Evolutionary conservation across 106 monocot species (phyloP).

Genomic region (Alisma plantagoaquatica): DNA sequence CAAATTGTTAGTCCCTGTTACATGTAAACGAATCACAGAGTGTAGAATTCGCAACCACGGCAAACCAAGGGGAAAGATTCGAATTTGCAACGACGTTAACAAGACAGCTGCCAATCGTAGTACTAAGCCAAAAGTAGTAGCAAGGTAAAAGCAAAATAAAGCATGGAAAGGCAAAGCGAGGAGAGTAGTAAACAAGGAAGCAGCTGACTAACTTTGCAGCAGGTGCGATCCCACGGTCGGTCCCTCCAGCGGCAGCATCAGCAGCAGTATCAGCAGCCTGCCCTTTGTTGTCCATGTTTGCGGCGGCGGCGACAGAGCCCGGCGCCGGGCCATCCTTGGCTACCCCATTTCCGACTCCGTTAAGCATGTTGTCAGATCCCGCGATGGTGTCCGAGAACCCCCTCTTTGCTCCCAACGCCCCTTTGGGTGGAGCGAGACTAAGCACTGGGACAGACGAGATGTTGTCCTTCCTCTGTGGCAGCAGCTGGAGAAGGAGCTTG

Average conservation of each 20-base stretch:
- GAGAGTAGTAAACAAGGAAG: too few relatives aligned
- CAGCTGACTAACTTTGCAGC: constrained; percentile 35
- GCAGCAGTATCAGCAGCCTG: too few relatives aligned
- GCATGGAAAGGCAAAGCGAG: background rate
- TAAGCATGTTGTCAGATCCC: too few relatives aligned
- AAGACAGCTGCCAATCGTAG: background rate
- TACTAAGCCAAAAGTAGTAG: too few relatives aligned
- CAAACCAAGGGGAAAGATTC: too few relatives aligned
- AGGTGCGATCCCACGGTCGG: constrained; percentile 18
- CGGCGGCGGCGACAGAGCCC: too few relatives aligned
- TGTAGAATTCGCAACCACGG: too few relatives aligned
- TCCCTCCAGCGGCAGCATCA: background rate
- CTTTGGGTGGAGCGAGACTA: constrained; percentile 8
- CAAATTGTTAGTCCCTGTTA: too few relatives aligned
- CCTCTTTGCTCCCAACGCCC: constrained; percentile 40
- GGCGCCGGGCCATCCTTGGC: constrained; percentile 34
- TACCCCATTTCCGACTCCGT: constrained; percentile 3
- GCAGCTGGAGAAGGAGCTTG: constrained; percentile 36
- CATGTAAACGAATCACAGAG: too few relatives aligned
- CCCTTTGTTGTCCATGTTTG: constrained; percentile 1
- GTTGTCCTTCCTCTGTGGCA: constrained; percentile 23
- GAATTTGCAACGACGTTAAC: too few relatives aligned
- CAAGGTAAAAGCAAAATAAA: background rate
- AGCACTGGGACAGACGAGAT: constrained; percentile 15
- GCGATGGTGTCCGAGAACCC: constrained; percentile 17